Evolutionary conservation across 2,329 filamentous ascomycete species (phyloP), one percentile per base, ranked within the genome.

Genomic region (Raffaelea deltoideospora): DNA sequence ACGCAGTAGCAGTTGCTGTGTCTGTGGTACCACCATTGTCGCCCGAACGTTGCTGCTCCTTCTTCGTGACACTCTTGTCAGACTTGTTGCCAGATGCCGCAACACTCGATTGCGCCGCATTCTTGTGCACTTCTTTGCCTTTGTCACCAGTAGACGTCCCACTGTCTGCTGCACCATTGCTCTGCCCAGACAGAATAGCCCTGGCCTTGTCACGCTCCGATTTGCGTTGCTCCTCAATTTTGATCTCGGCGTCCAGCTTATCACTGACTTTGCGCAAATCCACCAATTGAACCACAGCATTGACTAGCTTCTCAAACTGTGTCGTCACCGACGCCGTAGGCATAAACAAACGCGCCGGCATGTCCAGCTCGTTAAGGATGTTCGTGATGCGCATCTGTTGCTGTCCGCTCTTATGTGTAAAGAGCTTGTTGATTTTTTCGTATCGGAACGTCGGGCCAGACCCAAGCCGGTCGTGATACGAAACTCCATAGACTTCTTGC

Each of bases 401-500:
- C 42, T 80, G 72, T 37, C 78, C 73, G 14, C 72, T 79, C 59
- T 87, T 87, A 44, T 79, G 79, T 27, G 76, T 75, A 38, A 85
- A 79, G 19, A 84, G 71, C 55, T 86, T 86, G 47, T 79, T 77
- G 40, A 88, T 72, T 53, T 75, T 79, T 48, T 88, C 82, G 21
- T 85, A 85, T 11, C 88, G 82, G 67, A 96, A 96, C 13, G 83
- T 79, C 26, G 94, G 83, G 7, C 90, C 88, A 9, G 79, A 80
- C 2, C 79, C 76, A 28, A 95, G 68, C 21, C 88, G 81, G 38
- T 96, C 88, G 52, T 88, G 80, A 45, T 83, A 76, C 8, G 79
- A 73, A 10, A 98, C 80, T 43, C 88, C 90, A 51, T 88, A 96
- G 24, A 79, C 69, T 44, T 71, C 58, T 59, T 87, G 79, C 57